Conservation (phyloP, 164 flowering plant species). For the Stephania japonica region DNA sequence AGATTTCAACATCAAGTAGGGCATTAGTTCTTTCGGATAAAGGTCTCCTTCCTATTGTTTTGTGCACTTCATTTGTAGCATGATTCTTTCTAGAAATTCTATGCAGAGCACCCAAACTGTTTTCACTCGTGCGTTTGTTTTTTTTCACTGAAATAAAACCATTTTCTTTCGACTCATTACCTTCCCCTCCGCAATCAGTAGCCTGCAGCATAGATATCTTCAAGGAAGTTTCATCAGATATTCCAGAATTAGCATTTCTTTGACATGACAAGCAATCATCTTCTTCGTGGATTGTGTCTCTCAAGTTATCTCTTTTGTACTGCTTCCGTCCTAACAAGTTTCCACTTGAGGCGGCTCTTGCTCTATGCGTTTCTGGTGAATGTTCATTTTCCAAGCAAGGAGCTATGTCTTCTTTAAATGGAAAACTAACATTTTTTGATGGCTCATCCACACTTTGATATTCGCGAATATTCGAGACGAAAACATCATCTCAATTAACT, state of each 20-base stretch:
- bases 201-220: constrained; percentile 6
- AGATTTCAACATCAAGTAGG: constrained; percentile 5
- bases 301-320: not conserved
- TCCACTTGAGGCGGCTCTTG: not conserved
- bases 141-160: constrained; percentile 48
- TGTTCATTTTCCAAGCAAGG: constrained; percentile 7
- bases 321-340: not conserved
- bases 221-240: constrained; percentile 1
- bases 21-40: constrained; percentile 40
- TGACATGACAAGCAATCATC: not conserved
- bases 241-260: not conserved
- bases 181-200: constrained; percentile 23
- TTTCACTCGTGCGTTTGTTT: constrained; percentile 10
- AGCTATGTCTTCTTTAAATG: not conserved
- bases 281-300: not conserved
- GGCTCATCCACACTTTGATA: constrained; percentile 11
- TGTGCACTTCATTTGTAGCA: not conserved
- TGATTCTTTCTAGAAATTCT: constrained; percentile 5
- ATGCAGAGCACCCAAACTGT: constrained; percentile 10
- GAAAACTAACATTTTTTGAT: not conserved
- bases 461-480: constrained; percentile 1
- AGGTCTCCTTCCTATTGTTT: constrained; percentile 16
- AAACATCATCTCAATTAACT: not conserved
- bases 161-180: constrained; percentile 14
- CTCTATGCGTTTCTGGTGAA: not conserved